Percentiles rank a stretch among this genome's conserved stretches.
These are phyloP conservation scores for Volvox carteri DNA, from an alignment of 163 green algal genomes.

Conservation along the genomic window DNA sequence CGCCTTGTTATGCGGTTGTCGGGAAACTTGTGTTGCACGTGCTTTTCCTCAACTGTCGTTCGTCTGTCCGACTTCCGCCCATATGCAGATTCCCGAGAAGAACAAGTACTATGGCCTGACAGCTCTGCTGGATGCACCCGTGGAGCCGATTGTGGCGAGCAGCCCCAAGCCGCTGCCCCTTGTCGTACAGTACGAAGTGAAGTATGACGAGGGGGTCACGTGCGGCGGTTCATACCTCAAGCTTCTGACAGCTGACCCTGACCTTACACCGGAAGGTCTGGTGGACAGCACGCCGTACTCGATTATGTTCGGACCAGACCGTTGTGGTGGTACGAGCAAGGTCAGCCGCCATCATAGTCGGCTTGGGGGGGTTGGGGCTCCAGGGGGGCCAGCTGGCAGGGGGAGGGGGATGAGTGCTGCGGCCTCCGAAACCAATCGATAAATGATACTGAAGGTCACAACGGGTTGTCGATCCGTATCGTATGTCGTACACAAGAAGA, in stretches of 20 bases:
- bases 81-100: constrained; percentile 77
- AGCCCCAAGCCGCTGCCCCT: constrained; percentile 53
- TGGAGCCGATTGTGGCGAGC: constrained; percentile 74
- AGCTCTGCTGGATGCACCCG: constrained; percentile 65
- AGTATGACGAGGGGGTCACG: constrained; percentile 70
- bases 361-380: too few species aligned
- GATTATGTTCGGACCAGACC: constrained; percentile 95
- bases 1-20: too few species aligned
- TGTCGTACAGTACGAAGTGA: constrained; percentile 89
- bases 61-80: background rate
- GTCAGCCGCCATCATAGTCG: too few species aligned
- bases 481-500: too few species aligned
- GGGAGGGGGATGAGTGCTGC: too few species aligned
- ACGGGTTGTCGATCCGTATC: too few species aligned
- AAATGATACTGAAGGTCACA: too few species aligned
- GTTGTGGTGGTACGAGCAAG: constrained; percentile 77
- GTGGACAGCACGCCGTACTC: constrained; percentile 86
- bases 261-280: constrained; percentile 73
- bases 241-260: constrained; percentile 78
- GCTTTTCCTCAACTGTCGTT: too few species aligned
- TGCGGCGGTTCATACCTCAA: constrained; percentile 95
- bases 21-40: too few species aligned
- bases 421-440: too few species aligned
- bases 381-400: too few species aligned
- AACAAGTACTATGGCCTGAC: constrained; percentile 86